A percentile compares a stretch with the other conserved stretches of the same genome.
Conservation (phyloP, 2,329 filamentous ascomycete species). For the Aspergillus fischeri region DNA sequence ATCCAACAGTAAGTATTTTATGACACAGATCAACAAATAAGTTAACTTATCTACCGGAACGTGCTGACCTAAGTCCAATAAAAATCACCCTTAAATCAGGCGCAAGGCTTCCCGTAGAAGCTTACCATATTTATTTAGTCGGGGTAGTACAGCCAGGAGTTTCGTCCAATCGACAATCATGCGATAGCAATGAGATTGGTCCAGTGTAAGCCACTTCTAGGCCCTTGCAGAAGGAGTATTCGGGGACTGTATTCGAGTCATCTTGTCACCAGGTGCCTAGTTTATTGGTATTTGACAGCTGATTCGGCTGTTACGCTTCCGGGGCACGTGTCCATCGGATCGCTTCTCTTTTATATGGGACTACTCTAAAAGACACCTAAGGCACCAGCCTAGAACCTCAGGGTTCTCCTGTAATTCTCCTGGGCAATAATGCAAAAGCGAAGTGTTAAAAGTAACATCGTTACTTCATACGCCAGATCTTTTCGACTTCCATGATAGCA, state of each 20-base stretch:
- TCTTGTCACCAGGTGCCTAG: neutral
- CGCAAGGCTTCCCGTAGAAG: too few species aligned
- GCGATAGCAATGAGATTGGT: neutral
- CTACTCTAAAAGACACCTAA: neutral
- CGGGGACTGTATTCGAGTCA: too few species aligned
- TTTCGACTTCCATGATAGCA: neutral
- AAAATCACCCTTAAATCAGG: too few species aligned
- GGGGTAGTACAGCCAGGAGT: neutral
- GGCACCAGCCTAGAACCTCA: neutral
- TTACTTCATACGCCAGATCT: neutral
- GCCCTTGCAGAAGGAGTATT: neutral
- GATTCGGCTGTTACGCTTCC: conserved; percentile 6
- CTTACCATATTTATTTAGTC: neutral
- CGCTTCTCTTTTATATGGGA: too few species aligned
- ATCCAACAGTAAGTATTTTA: neutral
- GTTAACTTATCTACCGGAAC: too few species aligned
- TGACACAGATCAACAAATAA: neutral
- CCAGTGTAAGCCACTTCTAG: neutral
- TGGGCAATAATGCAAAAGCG: too few species aligned
- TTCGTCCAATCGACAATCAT: neutral
- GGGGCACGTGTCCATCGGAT: neutral
- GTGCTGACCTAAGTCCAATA: too few species aligned
- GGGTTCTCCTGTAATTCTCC: neutral
- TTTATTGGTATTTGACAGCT: neutral
- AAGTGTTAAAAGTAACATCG: neutral